These are phyloP conservation scores for Thelephora aurantiotincta DNA, from an alignment of 768 basidiomycete species.

Conservation along the genomic window DNA sequence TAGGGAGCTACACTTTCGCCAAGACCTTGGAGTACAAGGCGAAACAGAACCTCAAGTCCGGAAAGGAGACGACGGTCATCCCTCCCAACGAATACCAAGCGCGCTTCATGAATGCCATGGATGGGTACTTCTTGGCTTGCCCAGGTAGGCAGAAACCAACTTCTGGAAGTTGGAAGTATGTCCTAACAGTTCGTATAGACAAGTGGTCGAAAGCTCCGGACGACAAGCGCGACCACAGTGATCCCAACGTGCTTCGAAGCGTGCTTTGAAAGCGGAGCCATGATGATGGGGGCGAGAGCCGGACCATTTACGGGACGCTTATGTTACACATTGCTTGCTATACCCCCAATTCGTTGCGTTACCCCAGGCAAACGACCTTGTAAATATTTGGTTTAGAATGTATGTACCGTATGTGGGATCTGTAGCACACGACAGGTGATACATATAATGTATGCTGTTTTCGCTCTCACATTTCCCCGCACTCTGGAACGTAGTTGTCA, in stretches of 20 bases:
- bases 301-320: too few species aligned
- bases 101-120: conserved; percentile 57
- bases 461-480: not conserved
- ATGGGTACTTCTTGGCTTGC: conserved; percentile 65
- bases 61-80: conserved; percentile 67
- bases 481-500: not conserved
- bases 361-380: too few species aligned
- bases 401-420: too few species aligned
- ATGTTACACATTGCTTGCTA: too few species aligned
- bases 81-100: conserved; percentile 73
- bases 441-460: too few species aligned
- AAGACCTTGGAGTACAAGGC: conserved; percentile 81
- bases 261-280: conserved; percentile 13
- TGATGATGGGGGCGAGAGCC: not conserved
- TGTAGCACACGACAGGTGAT: too few species aligned
- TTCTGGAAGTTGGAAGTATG: not conserved
- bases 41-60: conserved; percentile 58
- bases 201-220: conserved; percentile 25
- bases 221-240: conserved; percentile 15
- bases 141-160: conserved; percentile 31
- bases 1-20: conserved; percentile 72
- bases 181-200: conserved; percentile 10
- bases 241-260: conserved; percentile 17
- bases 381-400: too few species aligned
- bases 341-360: too few species aligned